Percentiles rank a stretch among this genome's conserved stretches.
Evolutionary conservation across 768 basidiomycete genomes (phyloP).

Genomic region (Lentinula boryana): DNA sequence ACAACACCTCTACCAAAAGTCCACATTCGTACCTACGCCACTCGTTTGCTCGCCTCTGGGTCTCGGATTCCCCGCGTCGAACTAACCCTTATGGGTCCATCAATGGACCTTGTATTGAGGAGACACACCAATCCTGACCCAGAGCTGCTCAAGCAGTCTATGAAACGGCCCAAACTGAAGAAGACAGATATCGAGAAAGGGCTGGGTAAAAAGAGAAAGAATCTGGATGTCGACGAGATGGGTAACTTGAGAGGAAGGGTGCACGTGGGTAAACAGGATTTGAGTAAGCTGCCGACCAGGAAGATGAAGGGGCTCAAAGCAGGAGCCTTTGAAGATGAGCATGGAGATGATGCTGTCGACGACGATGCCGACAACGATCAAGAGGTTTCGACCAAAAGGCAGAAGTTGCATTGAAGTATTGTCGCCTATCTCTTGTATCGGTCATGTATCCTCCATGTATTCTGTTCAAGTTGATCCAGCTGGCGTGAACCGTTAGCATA

Average conservation of each 20-base stretch:
- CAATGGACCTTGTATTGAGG: slow-evolving; percentile 75
- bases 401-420: background rate
- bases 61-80: slow-evolving; percentile 79
- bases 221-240: slow-evolving; percentile 96
- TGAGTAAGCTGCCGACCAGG: slow-evolving; percentile 78
- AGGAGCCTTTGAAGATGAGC: background rate
- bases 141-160: slow-evolving; percentile 74
- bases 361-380: background rate
- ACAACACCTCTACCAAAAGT: slow-evolving; percentile 62
- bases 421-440: background rate
- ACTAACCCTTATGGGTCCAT: slow-evolving; percentile 87
- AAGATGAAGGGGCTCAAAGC: slow-evolving; percentile 90
- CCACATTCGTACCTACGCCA: slow-evolving; percentile 84
- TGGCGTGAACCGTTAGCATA: no score
- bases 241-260: slow-evolving; percentile 89
- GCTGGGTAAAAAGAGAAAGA: slow-evolving; percentile 89
- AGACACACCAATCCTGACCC: slow-evolving; percentile 70
- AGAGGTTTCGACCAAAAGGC: background rate
- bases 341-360: background rate
- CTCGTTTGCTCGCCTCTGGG: slow-evolving; percentile 53
- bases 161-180: slow-evolving; percentile 82
- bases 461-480: no score
- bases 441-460: no score
- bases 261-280: slow-evolving; percentile 86
- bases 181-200: slow-evolving; percentile 85